A percentile compares a stretch with the other conserved stretches of the same genome.
Evolutionary conservation across 805 yeast genomes (phyloP).

Genomic region (Jamesozyma jinghongensis): DNA sequence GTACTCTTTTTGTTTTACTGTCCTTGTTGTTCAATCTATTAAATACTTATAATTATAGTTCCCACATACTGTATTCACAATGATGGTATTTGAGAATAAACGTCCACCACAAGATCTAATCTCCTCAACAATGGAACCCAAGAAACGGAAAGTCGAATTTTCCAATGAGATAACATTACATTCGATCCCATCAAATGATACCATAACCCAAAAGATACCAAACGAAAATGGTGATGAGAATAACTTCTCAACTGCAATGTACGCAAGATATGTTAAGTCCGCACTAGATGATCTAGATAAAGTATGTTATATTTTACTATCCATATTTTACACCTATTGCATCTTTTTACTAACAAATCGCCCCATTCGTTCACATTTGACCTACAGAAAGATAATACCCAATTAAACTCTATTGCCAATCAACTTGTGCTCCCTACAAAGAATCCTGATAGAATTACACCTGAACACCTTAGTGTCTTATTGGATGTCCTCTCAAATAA

Average conservation of each 20-base stretch:
- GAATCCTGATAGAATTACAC: conserved; percentile 46
- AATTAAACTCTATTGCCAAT: conserved; percentile 49
- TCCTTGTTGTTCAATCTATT: too few species aligned
- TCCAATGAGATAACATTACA: conserved; percentile 19
- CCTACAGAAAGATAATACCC: conserved; percentile 39
- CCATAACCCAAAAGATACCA: neutral
- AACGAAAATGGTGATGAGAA: conserved; percentile 7
- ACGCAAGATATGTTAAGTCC: conserved; percentile 43
- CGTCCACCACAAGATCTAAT: conserved; percentile 13
- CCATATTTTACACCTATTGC: neutral
- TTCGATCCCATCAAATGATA: conserved; percentile 1
- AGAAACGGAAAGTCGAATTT: conserved; percentile 29
- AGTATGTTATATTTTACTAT: conserved; percentile 30
- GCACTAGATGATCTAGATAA: conserved; percentile 64
- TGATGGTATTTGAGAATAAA: conserved; percentile 30
- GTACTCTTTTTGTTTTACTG: too few species aligned
- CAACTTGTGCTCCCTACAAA: conserved; percentile 47
- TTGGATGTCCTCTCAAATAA: conserved; percentile 53
- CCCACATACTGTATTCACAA: conserved; percentile 4
- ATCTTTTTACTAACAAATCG: conserved; percentile 13
- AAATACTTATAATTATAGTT: too few species aligned
- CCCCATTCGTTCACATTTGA: conserved; percentile 3
- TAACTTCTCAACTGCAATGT: conserved; percentile 31
- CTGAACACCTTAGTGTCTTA: conserved; percentile 44
- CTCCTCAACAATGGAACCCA: conserved; percentile 12